Conservation (phyloP, 805 yeast genomes). For the Myxozyma geophila region DNA sequence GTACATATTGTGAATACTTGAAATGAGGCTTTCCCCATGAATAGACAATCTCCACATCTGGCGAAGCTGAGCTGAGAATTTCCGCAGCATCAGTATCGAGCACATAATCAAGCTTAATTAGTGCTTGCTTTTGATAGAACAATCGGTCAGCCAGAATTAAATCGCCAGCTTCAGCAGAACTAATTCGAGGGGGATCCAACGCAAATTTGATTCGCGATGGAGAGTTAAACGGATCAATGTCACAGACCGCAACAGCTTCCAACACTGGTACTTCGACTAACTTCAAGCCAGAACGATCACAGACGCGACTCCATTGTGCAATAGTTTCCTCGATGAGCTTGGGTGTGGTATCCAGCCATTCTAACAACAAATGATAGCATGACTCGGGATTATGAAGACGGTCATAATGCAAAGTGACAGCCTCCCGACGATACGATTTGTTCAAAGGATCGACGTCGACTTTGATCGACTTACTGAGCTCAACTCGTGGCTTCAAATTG, state of each 20-base stretch:
- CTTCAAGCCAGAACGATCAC: constrained; percentile 81
- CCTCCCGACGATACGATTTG: constrained; percentile 76
- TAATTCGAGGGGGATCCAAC: constrained; percentile 62
- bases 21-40: constrained; percentile 91
- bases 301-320: constrained; percentile 75
- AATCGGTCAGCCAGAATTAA: constrained; percentile 49
- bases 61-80: constrained; percentile 38
- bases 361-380: constrained; percentile 86
- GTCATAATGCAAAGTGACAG: constrained; percentile 84
- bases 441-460: constrained; percentile 76
- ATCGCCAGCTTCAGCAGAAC: constrained; percentile 20
- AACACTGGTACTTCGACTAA: constrained; percentile 90
- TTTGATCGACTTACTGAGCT: constrained; percentile 67
- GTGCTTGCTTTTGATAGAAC: constrained; percentile 76
- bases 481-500: constrained; percentile 46
- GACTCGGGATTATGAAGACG: constrained; percentile 92
- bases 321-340: constrained; percentile 80
- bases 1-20: constrained; percentile 86
- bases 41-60: constrained; percentile 68
- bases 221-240: constrained; percentile 84
- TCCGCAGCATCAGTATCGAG: constrained; percentile 77
- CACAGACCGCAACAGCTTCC: constrained; percentile 78
- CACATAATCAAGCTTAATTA: constrained; percentile 72
- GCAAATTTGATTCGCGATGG: constrained; percentile 69
- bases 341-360: constrained; percentile 92